These are phyloP conservation scores for Hyparrhenia diplandra DNA, from an alignment of 176 grass and related monocot genomes.

Conservation along the genomic window DNA sequence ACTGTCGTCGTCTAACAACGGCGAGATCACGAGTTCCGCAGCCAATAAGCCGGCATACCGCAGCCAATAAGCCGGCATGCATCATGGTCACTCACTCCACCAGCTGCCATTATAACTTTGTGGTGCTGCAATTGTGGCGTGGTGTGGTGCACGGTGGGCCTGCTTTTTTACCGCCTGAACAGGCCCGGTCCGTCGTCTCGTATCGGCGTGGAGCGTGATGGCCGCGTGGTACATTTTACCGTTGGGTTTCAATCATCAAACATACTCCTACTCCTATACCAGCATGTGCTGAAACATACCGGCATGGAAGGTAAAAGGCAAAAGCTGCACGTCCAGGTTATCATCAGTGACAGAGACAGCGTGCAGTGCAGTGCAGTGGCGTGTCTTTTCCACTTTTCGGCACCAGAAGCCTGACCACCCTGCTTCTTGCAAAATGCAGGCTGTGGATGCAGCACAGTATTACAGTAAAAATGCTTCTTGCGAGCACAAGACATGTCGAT, in stretches of 20 bases:
- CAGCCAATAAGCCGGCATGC: too few species aligned
- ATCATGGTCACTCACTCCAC: not conserved
- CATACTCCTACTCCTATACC: too few species aligned
- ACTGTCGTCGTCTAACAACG: not conserved
- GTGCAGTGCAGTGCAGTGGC: not conserved
- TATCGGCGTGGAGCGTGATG: too few species aligned
- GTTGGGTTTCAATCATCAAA: not conserved
- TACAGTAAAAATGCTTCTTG: not conserved
- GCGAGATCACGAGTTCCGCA: not conserved
- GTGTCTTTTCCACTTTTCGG: not conserved
- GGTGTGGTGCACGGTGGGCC: too few species aligned
- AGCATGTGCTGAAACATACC: not conserved
- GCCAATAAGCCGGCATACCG: not conserved
- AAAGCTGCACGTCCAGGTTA: constrained; percentile 4
- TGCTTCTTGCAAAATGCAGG: too few species aligned
- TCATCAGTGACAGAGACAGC: constrained; percentile 31
- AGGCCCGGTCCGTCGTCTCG: too few species aligned
- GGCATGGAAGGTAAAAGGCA: not conserved
- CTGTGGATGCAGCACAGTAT: too few species aligned
- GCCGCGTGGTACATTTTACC: not conserved
- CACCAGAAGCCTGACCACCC: too few species aligned
- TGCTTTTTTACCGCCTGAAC: too few species aligned
- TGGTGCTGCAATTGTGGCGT: not conserved
- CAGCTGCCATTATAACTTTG: not conserved
- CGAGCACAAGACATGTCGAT: too few species aligned